Evolutionary conservation across 2,329 filamentous ascomycete species (phyloP).

Genomic region (Myriosclerotinia scirpicola): DNA sequence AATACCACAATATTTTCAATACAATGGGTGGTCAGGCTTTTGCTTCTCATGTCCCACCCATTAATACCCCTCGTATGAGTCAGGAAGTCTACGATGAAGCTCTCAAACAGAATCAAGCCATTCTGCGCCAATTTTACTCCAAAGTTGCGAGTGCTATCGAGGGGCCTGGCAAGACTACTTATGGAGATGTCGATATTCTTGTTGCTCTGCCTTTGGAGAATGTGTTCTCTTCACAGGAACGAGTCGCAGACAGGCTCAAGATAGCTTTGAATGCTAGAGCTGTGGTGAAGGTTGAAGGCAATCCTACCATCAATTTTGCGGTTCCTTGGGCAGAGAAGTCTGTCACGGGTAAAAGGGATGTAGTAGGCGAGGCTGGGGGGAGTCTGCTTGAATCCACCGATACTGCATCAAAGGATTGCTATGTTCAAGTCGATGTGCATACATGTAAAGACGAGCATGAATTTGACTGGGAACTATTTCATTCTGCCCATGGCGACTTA

Average conservation of each 20-base stretch:
- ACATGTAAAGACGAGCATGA: slow-evolving; percentile 46
- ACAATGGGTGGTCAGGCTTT: slow-evolving; percentile 69
- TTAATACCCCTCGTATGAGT: slow-evolving; percentile 67
- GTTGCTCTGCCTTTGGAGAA: slow-evolving; percentile 45
- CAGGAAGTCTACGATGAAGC: slow-evolving; percentile 55
- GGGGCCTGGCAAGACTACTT: slow-evolving; percentile 64
- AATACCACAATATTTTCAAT: too few species aligned
- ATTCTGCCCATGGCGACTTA: slow-evolving; percentile 69
- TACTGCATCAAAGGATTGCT: slow-evolving; percentile 34
- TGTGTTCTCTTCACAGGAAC: slow-evolving; percentile 18
- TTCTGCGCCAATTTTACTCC: slow-evolving; percentile 53
- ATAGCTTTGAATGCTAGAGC: slow-evolving; percentile 49
- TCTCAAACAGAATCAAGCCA: slow-evolving; percentile 47
- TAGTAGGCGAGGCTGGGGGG: background rate
- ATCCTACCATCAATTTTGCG: slow-evolving; percentile 50
- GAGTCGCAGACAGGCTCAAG: slow-evolving; percentile 41
- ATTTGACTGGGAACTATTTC: slow-evolving; percentile 65
- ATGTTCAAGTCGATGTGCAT: slow-evolving; percentile 70
- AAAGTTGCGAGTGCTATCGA: slow-evolving; percentile 63
- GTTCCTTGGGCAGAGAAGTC: slow-evolving; percentile 52
- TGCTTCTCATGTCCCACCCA: slow-evolving; percentile 44
- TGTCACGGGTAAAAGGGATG: background rate
- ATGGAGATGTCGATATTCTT: slow-evolving; percentile 74
- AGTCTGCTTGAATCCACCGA: background rate
- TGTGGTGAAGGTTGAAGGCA: slow-evolving; percentile 38